A percentile compares a stretch with the other conserved stretches of the same genome.
These are phyloP conservation scores for Sporothrix brasiliensis DNA, from an alignment of 2,329 filamentous ascomycete species.

Conservation along the genomic window DNA sequence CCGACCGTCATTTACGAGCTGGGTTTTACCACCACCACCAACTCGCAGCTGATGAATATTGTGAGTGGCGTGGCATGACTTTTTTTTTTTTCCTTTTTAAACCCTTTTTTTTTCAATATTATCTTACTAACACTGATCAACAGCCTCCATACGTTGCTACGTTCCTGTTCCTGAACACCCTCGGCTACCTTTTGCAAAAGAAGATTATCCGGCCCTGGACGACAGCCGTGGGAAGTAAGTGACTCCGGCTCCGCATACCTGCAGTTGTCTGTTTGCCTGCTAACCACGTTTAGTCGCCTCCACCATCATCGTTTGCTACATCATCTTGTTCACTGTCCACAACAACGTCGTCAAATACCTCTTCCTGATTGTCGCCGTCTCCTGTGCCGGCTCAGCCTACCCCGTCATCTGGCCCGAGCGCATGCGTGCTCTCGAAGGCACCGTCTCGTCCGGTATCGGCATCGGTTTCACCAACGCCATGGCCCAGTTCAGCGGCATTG, in stretches of 20 bases:
- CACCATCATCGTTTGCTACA: conserved; percentile 47
- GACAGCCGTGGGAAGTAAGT: conserved; percentile 45
- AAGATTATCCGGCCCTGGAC: conserved; percentile 46
- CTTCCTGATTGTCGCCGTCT: conserved; percentile 43
- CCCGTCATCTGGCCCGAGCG: conserved; percentile 51
- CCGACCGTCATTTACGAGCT: conserved; percentile 50
- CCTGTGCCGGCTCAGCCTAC: conserved; percentile 47
- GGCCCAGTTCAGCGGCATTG: conserved; percentile 49
- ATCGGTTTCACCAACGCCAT: conserved; percentile 50
- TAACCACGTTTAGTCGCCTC: conserved; percentile 40
- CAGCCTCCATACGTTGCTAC: conserved; percentile 46
- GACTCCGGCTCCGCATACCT: conserved; percentile 6
- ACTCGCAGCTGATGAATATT: conserved; percentile 51
- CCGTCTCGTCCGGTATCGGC: conserved; percentile 46
- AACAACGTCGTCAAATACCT: conserved; percentile 45
- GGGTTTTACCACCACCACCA: conserved; percentile 47
- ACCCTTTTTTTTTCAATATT: too few relatives aligned
- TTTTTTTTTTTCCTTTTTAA: too few relatives aligned
- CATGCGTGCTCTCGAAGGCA: conserved; percentile 47
- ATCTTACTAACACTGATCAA: not conserved
- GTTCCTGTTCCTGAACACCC: conserved; percentile 45
- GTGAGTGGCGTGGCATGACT: conserved; percentile 34
- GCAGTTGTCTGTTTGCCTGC: conserved; percentile 26
- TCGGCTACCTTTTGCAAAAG: conserved; percentile 45
- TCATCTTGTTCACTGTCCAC: conserved; percentile 44